phyloP scores from a whole-genome alignment of 306 rosid genomes.

The Castanea sativa region DNA sequence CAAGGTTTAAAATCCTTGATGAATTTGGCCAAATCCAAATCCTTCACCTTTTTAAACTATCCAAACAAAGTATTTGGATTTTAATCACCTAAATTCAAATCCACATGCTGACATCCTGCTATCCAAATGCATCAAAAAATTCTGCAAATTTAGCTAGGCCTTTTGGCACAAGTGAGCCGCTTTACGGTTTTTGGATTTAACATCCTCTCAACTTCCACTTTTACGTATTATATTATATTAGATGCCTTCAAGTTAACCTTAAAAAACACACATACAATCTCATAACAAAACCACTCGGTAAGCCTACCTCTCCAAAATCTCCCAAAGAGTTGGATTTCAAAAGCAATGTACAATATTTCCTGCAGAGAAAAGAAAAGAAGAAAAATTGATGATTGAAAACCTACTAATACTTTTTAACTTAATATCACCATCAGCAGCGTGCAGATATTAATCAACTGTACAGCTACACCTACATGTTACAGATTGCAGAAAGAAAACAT shows the following conservation, averaged over 20 bases:
- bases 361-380: conserved; percentile 33
- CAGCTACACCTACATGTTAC: not conserved
- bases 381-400: not conserved
- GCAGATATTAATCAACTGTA: conserved; percentile 4
- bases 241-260: not conserved
- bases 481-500: not conserved
- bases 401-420: conserved; percentile 17
- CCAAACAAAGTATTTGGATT: no score
- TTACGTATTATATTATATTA: no score
- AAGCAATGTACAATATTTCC: conserved; percentile 85
- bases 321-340: conserved; percentile 40
- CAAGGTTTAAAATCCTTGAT: no score
- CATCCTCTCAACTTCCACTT: no score
- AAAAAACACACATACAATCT: not conserved
- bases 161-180: no score
- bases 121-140: no score
- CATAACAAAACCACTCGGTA: conserved; percentile 16
- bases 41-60: no score
- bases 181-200: no score
- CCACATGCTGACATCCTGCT: no score
- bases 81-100: no score
- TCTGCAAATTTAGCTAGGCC: no score
- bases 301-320: conserved; percentile 51
- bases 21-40: no score
- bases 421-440: not conserved